A percentile compares a stretch with the other conserved stretches of the same genome.
Evolutionary conservation across 371 early-diverging fungal genomes (phyloP).

Genomic region (Mortierella sp.): DNA sequence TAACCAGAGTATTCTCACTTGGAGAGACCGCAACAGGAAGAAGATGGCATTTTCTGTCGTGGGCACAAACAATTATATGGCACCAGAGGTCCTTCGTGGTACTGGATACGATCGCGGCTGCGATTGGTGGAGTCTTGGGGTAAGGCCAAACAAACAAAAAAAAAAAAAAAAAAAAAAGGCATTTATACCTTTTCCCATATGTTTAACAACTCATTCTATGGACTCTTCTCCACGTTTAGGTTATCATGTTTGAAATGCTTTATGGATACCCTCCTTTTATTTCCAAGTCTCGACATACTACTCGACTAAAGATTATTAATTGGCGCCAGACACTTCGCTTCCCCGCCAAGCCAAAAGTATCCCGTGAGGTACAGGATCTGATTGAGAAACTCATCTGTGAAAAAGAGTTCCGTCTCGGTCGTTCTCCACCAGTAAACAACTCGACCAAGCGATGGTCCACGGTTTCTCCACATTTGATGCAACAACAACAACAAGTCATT

Average conservation of each 20-base stretch:
- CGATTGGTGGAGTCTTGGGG: slow-evolving; percentile 81
- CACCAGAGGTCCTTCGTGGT: slow-evolving; percentile 75
- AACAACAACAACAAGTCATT: slow-evolving; percentile 38
- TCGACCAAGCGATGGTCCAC: slow-evolving; percentile 55
- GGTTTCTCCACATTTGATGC: slow-evolving; percentile 50
- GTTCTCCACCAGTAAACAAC: slow-evolving; percentile 24
- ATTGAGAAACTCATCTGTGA: slow-evolving; percentile 64
- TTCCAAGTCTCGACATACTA: slow-evolving; percentile 60
- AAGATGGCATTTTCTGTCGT: slow-evolving; percentile 77
- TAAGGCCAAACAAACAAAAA: too few relatives aligned
- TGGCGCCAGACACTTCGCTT: slow-evolving; percentile 63
- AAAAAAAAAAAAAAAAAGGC: too few relatives aligned
- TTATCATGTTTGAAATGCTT: slow-evolving; percentile 79
- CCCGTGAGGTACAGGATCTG: slow-evolving; percentile 61
- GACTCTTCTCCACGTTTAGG: slow-evolving; percentile 25
- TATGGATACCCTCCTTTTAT: slow-evolving; percentile 86
- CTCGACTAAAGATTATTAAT: slow-evolving; percentile 70
- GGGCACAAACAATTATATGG: slow-evolving; percentile 90
- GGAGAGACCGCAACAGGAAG: slow-evolving; percentile 65
- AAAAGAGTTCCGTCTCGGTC: slow-evolving; percentile 58
- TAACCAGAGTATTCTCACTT: slow-evolving; percentile 64
- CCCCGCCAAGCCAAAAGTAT: slow-evolving; percentile 60
- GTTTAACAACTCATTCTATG: neutral
- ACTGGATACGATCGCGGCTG: slow-evolving; percentile 71
- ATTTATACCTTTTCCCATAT: too few relatives aligned